phyloP scores from a whole-genome alignment of 129 eudicot genomes.

The Centrapalus pauciflorus region DNA sequence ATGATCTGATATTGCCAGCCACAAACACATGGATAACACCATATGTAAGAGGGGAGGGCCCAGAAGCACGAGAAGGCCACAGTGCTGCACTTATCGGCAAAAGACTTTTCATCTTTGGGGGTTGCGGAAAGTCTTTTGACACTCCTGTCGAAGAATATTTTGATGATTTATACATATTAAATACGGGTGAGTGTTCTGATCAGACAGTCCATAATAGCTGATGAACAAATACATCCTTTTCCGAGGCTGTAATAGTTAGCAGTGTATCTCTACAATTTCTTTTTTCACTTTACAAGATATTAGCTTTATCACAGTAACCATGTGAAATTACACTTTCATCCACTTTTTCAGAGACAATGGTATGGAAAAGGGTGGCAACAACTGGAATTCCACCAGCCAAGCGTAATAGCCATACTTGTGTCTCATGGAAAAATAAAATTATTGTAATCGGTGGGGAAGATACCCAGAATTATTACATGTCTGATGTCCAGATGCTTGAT shows the following conservation, averaged over 20 bases:
- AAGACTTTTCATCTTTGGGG: constrained; percentile 93
- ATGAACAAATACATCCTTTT: background rate
- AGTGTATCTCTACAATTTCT: background rate
- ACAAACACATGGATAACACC: constrained; percentile 86
- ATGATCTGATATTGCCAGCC: constrained; percentile 34
- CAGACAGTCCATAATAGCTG: background rate
- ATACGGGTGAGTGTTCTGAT: constrained; percentile 52
- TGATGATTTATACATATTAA: constrained; percentile 84
- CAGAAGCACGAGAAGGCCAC: constrained; percentile 96
- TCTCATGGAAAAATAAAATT: constrained; percentile 92
- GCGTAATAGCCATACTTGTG: constrained; percentile 92
- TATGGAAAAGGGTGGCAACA: constrained; percentile 79
- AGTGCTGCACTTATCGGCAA: constrained; percentile 93
- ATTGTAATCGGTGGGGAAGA: constrained; percentile 98
- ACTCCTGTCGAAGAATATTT: constrained; percentile 61
- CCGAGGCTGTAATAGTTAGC: background rate
- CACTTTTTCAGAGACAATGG: constrained; percentile 60
- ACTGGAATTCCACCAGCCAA: constrained; percentile 87
- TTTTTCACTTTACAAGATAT: background rate
- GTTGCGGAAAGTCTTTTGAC: constrained; percentile 72
- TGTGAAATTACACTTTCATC: constrained; percentile 5
- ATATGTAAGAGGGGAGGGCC: constrained; percentile 74
- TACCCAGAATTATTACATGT: constrained; percentile 59
- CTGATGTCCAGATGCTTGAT: constrained; percentile 94
- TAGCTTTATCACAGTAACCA: background rate